Base-by-base conservation (phyloP, 805 yeast species). In the Blastobotrys parvus region DNA sequence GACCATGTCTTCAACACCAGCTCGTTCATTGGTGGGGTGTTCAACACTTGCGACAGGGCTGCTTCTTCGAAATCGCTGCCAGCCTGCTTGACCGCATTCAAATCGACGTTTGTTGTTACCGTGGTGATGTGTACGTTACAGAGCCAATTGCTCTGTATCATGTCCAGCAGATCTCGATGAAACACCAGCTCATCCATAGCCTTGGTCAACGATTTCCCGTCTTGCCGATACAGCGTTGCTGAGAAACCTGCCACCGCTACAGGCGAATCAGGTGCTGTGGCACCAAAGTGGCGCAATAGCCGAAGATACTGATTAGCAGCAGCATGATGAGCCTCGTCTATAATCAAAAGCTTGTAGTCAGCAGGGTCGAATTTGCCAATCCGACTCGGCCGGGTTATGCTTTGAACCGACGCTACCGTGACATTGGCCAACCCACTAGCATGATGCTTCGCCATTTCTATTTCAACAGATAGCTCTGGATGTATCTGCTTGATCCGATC, bases 311-410 rank as follows among this genome's bases (percentile, higher is more conserved):
- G 70, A 13, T 60, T 56, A 0, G 95, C 87, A 1, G 84, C 82
- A 0, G 94, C 80, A 61, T 89, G 97, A 57, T 89, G 97, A 33
- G 95, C 94, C 59, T 89, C 97, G 62, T 89, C 97, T 2, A 89
- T 68, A 17, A 89, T 77, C 15, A 90, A 74, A 25, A 88, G 68
- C 56, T 85, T 82, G 63, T 72, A 81, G n/a, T 75, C 74, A 2
- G 43, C 39, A 0, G 89, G 81, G 43, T 74, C 60, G 53, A 80
- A 82, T 38, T 65, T 61, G 1, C 62, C 61, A 16, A 85, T 61
- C 37, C 92, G 59, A 0, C 62, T 51, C 13, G 69, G 58, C 16
- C 78, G 62, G 4, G 63, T 57, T 39, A 88, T 57, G 0, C 92
- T 74, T 18, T 79, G 87, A 0, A 86, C 83, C 0, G 94, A 82